These are phyloP conservation scores for Zymoseptoria brevis DNA, from an alignment of 2,329 filamentous ascomycete species.

Conservation along the genomic window DNA sequence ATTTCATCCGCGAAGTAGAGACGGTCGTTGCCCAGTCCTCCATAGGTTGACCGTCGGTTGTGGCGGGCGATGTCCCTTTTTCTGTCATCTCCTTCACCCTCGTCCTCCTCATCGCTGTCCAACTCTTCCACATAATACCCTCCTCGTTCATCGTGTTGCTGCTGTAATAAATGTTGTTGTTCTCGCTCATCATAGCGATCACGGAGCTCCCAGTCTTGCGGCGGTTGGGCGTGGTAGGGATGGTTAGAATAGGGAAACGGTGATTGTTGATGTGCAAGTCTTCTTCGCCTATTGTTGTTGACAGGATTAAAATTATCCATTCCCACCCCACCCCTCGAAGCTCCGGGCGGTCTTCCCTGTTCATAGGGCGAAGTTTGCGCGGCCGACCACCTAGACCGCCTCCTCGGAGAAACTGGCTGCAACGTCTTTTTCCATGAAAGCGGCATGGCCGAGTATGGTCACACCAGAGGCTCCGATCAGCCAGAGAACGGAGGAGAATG, in stretches of 20 bases:
- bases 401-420: slow-evolving; percentile 99
- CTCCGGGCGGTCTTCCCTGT: slow-evolving; percentile 99
- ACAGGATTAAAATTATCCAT: slow-evolving; percentile 26
- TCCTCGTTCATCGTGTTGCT: not conserved
- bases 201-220: slow-evolving; percentile 38
- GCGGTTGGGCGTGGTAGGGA: slow-evolving; percentile 1
- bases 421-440: slow-evolving; percentile 38
- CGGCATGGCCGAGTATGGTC: slow-evolving; percentile 84
- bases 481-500: slow-evolving; percentile 82
- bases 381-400: slow-evolving; percentile 99
- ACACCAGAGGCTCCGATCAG: slow-evolving; percentile 92
- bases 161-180: not conserved
- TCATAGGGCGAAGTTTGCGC: slow-evolving; percentile 76
- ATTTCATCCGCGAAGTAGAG: not conserved
- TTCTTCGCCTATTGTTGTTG: not conserved
- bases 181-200: slow-evolving; percentile 31
- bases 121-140: slow-evolving; percentile 55
- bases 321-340: slow-evolving; percentile 46
- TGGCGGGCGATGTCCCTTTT: not conserved
- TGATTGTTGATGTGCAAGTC: not conserved
- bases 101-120: slow-evolving; percentile 48
- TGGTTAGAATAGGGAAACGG: not conserved
- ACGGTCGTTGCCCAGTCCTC: not conserved
- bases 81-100: slow-evolving; percentile 28
- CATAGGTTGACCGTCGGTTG: not conserved